A percentile compares a stretch with the other conserved stretches of the same genome.
Conservation (phyloP, 1,284 basidiomycete species). For the Takashimella tepidaria region DNA sequence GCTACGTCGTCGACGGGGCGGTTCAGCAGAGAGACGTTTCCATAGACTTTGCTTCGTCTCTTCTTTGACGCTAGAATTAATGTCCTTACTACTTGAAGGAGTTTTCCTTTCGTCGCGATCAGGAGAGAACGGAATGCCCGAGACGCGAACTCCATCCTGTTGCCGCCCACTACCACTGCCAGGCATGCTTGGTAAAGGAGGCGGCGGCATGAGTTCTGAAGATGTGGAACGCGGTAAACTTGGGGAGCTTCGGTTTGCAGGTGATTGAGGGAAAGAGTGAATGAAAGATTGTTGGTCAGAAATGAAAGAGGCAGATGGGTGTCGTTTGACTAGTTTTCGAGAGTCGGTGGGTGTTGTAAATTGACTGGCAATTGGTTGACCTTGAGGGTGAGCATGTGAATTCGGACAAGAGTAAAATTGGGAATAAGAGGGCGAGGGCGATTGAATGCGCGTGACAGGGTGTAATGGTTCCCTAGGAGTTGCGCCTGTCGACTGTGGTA, state of each 20-base stretch:
- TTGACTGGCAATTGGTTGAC: too few relatives aligned
- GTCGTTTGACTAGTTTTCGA: conserved; percentile 24
- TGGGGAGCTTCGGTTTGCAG: conserved; percentile 11
- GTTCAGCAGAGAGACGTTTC: conserved; percentile 30
- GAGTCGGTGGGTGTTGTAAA: too few relatives aligned
- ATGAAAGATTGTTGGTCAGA: conserved; percentile 12
- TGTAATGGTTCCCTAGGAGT: conserved; percentile 1
- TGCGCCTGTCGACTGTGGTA: conserved; percentile 9
- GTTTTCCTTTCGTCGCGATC: conserved; percentile 18
- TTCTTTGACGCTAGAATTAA: conserved; percentile 11
- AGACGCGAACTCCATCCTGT: conserved; percentile 13
- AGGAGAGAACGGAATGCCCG: conserved; percentile 25
- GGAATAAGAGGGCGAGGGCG: background rate
- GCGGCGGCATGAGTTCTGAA: conserved; percentile 31
- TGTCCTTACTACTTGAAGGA: too few relatives aligned
- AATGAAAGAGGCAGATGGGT: conserved; percentile 28
- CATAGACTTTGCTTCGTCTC: conserved; percentile 25
- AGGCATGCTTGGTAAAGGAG: conserved; percentile 17
- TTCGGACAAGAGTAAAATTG: background rate
- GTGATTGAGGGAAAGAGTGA: conserved; percentile 4
- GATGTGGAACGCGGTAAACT: conserved; percentile 4
- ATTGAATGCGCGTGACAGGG: background rate
- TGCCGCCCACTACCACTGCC: background rate
- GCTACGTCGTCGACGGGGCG: conserved; percentile 19
- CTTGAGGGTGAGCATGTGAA: background rate